Percentiles rank a stretch among this genome's conserved stretches.
Conservation (phyloP, 225 moss, liverwort and hornwort genomes). For the Pleurozium schreberi region DNA sequence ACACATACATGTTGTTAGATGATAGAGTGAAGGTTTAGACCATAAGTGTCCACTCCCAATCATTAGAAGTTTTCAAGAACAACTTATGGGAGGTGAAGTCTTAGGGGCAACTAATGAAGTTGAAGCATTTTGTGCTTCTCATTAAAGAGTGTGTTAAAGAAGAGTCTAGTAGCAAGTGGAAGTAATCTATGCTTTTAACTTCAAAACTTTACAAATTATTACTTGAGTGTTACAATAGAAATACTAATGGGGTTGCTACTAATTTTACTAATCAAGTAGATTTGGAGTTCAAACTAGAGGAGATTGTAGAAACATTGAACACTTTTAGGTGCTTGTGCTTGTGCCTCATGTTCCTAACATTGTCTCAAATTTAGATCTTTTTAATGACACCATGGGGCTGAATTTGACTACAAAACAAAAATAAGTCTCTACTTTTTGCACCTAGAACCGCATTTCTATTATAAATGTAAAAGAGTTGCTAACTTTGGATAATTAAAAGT, state of each 20-base stretch:
- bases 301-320: not conserved
- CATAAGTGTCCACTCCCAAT: not conserved
- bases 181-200: not conserved
- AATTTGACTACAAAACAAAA: not conserved
- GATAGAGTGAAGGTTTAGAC: no score
- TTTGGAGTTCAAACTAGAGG: no score
- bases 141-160: not conserved
- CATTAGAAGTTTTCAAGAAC: not conserved
- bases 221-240: not conserved
- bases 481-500: not conserved
- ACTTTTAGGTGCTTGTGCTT: not conserved
- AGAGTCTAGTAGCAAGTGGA: not conserved
- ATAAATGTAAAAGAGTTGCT: accelerated
- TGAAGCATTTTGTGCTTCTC: not conserved
- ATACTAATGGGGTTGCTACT: no score
- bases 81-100: not conserved
- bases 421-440: not conserved
- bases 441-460: accelerated
- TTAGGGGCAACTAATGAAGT: not conserved
- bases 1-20: no score
- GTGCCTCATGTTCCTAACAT: accelerated
- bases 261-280: not conserved
- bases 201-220: not conserved
- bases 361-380: accelerated
- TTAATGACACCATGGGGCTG: accelerated